A percentile compares a stretch with the other conserved stretches of the same genome.
phyloP scores from a whole-genome alignment of 139 green algal genomes.

The Auxenochlorella protothecoides region DNA sequence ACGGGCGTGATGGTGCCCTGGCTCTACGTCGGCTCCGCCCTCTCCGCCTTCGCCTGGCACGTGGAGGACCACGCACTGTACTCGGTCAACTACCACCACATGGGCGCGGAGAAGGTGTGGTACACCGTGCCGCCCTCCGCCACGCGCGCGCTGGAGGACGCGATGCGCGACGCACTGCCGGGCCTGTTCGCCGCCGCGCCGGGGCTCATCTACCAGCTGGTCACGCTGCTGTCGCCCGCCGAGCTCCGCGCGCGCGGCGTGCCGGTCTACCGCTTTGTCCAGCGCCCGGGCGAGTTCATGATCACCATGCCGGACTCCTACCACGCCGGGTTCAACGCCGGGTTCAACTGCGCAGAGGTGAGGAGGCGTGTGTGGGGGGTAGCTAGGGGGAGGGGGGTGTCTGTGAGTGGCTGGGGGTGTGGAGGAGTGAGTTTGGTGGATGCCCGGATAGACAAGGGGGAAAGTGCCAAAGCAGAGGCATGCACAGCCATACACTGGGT shows the following conservation, averaged over 20 bases:
- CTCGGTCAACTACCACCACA: conserved; percentile 80
- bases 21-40: conserved; percentile 58
- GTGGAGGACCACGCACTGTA: conserved; percentile 79
- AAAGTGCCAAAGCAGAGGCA: no score
- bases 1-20: conserved; percentile 77
- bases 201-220: conserved; percentile 60
- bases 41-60: conserved; percentile 72
- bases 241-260: conserved; percentile 50
- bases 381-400: neutral
- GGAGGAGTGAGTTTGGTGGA: neutral
- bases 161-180: conserved; percentile 52
- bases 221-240: conserved; percentile 74
- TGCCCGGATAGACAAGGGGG: no score
- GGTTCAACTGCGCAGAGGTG: conserved; percentile 52
- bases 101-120: conserved; percentile 56
- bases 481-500: no score
- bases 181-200: conserved; percentile 56
- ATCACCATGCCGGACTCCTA: conserved; percentile 83
- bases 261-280: conserved; percentile 67
- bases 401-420: neutral
- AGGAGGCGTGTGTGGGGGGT: conserved; percentile 14
- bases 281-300: conserved; percentile 73
- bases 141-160: conserved; percentile 45
- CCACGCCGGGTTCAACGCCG: conserved; percentile 78
- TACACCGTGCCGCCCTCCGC: conserved; percentile 53